Evolutionary conservation across 805 yeast species (phyloP), one percentile per base, ranked within the genome.

Genomic region (Scheffersomyces coipomensis): DNA sequence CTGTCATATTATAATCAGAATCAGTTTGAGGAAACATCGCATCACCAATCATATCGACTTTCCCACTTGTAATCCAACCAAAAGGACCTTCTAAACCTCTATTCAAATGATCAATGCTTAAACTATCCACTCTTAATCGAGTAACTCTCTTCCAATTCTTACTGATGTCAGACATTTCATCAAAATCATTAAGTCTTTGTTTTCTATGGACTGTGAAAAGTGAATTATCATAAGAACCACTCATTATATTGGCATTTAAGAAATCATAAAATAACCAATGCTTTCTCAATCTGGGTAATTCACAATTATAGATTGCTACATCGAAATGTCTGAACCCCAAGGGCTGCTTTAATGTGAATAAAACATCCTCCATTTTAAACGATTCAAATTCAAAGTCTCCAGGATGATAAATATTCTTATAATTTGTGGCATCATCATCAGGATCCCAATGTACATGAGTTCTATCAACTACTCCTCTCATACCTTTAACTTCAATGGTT

Each of bases 61-160:
- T 81, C 11, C 99, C 99, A 45, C 78, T 75, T 5, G 88, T 81
- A 40, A 93, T 91, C 99, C 99, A 93, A 5, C 98, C 97, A 62
- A 93, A 88, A 10, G 98, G 96, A 0, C 99, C 99, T 39, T 82
- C 81, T 41, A 87, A 75, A 0, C 97, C 98, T 1, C 87, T 78
- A 56, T 93, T 93, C 42, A 93, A 64, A 62, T 93, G 98, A 49
- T 91, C 96, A 27, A 93, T 76, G 54, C 81, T 83, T 39, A 93
- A 75, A 21, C 88, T 81, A 56, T 93, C 98, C 26, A 90, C 83
- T 35, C 98, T 68, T 45, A 88, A 72, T 32, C 97, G 71, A 1
- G 91, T 88, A 10, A 85, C 78, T 40, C 83, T 71, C 44, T 50
- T 45, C 51, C 55, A 46, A 5, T 58, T 51, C 9, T 52, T 46